These are phyloP conservation scores for Stagonosporopsis chrysanthemi DNA, from an alignment of 2,329 filamentous ascomycete species.

Conservation along the genomic window DNA sequence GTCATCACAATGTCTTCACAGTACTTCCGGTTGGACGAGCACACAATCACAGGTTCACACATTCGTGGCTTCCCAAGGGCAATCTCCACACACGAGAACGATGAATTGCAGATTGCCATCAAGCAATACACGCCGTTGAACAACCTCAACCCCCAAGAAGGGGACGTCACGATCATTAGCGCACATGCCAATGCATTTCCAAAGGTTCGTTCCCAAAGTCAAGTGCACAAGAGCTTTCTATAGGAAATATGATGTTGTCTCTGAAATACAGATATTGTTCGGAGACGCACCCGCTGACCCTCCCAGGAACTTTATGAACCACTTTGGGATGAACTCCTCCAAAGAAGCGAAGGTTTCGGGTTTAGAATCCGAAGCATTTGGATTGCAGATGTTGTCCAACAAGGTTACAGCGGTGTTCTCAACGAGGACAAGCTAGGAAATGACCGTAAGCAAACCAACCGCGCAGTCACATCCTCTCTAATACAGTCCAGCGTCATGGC, in stretches of 20 bases:
- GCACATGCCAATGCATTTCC: constrained; percentile 93
- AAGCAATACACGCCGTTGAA: constrained; percentile 87
- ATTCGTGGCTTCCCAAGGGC: constrained; percentile 82
- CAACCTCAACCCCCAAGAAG: constrained; percentile 71
- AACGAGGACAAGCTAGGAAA: constrained; percentile 82
- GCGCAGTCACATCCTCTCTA: background rate
- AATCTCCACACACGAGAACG: constrained; percentile 75
- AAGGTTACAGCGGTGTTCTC: constrained; percentile 78
- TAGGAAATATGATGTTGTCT: background rate
- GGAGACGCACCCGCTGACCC: constrained; percentile 11
- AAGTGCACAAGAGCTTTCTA: background rate
- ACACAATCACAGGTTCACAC: constrained; percentile 71
- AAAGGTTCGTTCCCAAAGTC: constrained; percentile 65
- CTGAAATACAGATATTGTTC: background rate
- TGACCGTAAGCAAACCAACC: constrained; percentile 66
- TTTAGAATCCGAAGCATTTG: constrained; percentile 82
- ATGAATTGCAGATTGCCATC: constrained; percentile 74
- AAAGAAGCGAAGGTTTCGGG: constrained; percentile 62
- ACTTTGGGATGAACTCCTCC: constrained; percentile 82
- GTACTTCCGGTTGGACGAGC: constrained; percentile 73
- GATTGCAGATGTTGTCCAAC: constrained; percentile 88
- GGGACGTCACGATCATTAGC: constrained; percentile 84
- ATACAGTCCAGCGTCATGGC: constrained; percentile 72
- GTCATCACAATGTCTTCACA: constrained; percentile 48
- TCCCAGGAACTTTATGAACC: constrained; percentile 87